phyloP scores from a whole-genome alignment of 2,329 filamentous ascomycete genomes.

The Exophiala viscosa region DNA sequence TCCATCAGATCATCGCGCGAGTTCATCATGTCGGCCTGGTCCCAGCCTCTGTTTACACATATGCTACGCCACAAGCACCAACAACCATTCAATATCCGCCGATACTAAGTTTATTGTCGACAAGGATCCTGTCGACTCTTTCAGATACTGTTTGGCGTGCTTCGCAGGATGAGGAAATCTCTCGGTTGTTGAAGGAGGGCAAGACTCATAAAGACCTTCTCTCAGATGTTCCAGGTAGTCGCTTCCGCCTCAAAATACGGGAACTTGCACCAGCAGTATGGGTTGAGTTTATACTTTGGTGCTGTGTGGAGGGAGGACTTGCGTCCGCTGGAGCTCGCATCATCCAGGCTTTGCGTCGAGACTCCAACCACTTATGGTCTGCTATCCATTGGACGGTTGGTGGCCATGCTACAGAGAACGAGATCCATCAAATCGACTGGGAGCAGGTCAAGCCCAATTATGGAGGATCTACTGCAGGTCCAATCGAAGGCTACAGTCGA shows the following conservation, averaged over 20 bases:
- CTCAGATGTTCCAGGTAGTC: conserved; percentile 37
- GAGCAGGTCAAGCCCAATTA: conserved; percentile 13
- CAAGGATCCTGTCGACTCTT: conserved; percentile 45
- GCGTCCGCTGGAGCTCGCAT: conserved; percentile 41
- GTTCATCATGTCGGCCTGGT: conserved; percentile 45
- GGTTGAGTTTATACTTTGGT: conserved; percentile 51
- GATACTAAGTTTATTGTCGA: conserved; percentile 42
- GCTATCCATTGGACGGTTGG: conserved; percentile 38
- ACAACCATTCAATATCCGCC: conserved; percentile 39
- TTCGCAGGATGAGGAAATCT: conserved; percentile 38
- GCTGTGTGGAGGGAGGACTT: conserved; percentile 47
- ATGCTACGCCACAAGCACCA: conserved; percentile 30
- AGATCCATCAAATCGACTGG: conserved; percentile 17
- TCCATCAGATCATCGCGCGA: conserved; percentile 43
- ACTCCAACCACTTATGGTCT: conserved; percentile 36
- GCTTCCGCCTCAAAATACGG: conserved; percentile 40
- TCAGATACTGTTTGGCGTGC: conserved; percentile 46
- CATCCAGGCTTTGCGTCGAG: conserved; percentile 33
- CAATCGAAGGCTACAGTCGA: conserved; percentile 19
- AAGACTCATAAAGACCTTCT: conserved; percentile 21
- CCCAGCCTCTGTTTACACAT: conserved; percentile 43
- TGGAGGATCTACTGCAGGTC: conserved; percentile 13
- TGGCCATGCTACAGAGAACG: conserved; percentile 1
- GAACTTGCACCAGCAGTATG: conserved; percentile 47
- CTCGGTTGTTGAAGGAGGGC: conserved; percentile 36